Evolutionary conservation across 2,329 filamentous ascomycete species (phyloP), one percentile per base, ranked within the genome.

Genomic region (Colletotrichum brevisporum): DNA sequence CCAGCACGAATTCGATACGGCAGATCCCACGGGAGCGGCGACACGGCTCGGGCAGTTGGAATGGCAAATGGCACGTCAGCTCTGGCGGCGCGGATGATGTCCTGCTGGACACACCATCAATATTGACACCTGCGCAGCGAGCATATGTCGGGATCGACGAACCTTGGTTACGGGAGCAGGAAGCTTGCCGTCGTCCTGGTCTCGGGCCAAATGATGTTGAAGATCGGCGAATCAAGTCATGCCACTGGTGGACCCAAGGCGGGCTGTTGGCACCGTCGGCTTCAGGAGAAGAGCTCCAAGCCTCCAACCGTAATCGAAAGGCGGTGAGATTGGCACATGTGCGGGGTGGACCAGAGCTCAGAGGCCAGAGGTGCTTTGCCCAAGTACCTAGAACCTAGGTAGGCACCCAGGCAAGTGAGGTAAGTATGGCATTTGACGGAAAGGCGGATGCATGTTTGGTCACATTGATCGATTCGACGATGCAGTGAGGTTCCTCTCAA

Each of bases 31-130:
- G 61, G 54, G 66, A 65, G 66, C 61, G 47, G 54, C 21, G 55
- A 58, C 50, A 59, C 50, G 54, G 13, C 54, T 65, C 12, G n/a
- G 50, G 48, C 66, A 65, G 41, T 31, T 31, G 48, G 21, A 26
- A 52, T 39, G 60, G 53, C 60, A 58, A 26, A 52, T 39, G 60
- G 53, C 60, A 58, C 55, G 43, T 52, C 52, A 65, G 41, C n/a
- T 51, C 18, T 31, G 10, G 43, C 27, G 21, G 26, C 52, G 21
- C 39, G n/a, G 31, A 9, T 16, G 15, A 36, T 63, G 59, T 56
- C 45, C 63, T 53, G 47, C 21, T 27, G 58, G 21, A 15, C 45
- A 52, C 16, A 27, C 9, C 52, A 45, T 59, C 47, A 52, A 52
- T n/a, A 24, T 18, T n/a, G 13, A 57, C 16, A 15, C 47, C 53